A percentile compares a stretch with the other conserved stretches of the same genome.
Evolutionary conservation across 2,329 filamentous ascomycete genomes (phyloP).

Genomic region (Neofusicoccum cordaticola): DNA sequence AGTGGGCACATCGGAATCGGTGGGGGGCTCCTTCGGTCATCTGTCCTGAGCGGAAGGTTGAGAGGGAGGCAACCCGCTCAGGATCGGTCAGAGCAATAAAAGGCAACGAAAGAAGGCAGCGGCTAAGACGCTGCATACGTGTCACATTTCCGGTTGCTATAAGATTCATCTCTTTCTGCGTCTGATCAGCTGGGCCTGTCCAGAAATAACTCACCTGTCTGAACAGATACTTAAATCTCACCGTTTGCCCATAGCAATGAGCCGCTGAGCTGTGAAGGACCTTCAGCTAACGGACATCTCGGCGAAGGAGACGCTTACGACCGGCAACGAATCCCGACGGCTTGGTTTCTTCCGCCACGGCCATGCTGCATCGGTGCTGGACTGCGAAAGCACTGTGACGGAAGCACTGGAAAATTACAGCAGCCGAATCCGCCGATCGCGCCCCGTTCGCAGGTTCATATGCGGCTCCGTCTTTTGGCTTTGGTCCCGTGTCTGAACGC

Average conservation of each 20-base stretch:
- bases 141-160: neutral
- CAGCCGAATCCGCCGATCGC: neutral
- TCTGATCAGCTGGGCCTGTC: neutral
- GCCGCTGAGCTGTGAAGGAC: no score
- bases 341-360: neutral
- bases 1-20: neutral
- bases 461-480: neutral
- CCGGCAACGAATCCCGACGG: neutral
- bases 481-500: no score
- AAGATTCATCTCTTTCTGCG: neutral
- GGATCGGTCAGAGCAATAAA: neutral
- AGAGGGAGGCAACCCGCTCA: neutral
- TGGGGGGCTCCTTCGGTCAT: neutral
- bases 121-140: neutral
- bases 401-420: neutral
- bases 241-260: neutral
- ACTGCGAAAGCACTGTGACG: no score
- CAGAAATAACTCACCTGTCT: neutral
- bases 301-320: neutral
- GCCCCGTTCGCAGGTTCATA: neutral
- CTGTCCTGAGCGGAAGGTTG: neutral
- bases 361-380: neutral
- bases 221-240: neutral
- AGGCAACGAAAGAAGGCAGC: conserved; percentile 12
- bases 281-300: no score